Evolutionary conservation across 352 stramenopile species (phyloP), one percentile per base, ranked within the genome.

Genomic region (Peronospora belbahrii): DNA sequence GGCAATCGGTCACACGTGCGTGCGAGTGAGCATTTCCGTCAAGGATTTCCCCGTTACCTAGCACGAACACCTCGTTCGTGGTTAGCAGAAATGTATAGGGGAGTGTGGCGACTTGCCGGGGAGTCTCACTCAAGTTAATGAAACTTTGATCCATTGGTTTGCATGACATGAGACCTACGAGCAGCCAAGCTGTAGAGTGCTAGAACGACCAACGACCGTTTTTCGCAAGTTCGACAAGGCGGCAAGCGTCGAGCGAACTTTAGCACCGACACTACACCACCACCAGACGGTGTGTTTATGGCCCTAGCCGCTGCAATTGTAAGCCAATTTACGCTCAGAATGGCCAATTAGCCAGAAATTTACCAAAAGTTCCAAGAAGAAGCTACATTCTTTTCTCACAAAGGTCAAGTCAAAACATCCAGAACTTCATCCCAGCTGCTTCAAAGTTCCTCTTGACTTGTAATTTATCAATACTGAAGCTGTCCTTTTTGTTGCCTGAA

Each of bases 361-460:
- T 38, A 43, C 10, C 36, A 49, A 59, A 54, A 31, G 36, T 37
- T 48, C 28, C 48, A 22, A 23, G 28, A 37, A 48, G 25, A 9
- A 32, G 51, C 36, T 11, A 54, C 37, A 49, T 54, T 59, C 32
- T 35, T 4, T 10, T 49, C 30, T 43, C 37, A 48, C 50, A 48
- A 54, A 53, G n/a, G n/a, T 17, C 42, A 38, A 48, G 50, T 49
- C 30, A 54, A 33, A 52, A 49, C 33, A 3, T 20, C 2, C 13
- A 17, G 42, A 39, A 45, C 31, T 1, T 24, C 36, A 25, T 10
- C 34, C 22, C 34, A 9, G 43, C 17, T 34, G 30, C 4, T 25
- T 14, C 44, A 54, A 59, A 48, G 49, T 37, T 32, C 54, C 51
- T 43, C 44, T 55, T 37, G 28, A 18, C 30, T 15, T 59, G 32